A percentile compares a stretch with the other conserved stretches of the same genome.
Conservation (phyloP, 495 filamentous ascomycete species). For the Podospora conica region DNA sequence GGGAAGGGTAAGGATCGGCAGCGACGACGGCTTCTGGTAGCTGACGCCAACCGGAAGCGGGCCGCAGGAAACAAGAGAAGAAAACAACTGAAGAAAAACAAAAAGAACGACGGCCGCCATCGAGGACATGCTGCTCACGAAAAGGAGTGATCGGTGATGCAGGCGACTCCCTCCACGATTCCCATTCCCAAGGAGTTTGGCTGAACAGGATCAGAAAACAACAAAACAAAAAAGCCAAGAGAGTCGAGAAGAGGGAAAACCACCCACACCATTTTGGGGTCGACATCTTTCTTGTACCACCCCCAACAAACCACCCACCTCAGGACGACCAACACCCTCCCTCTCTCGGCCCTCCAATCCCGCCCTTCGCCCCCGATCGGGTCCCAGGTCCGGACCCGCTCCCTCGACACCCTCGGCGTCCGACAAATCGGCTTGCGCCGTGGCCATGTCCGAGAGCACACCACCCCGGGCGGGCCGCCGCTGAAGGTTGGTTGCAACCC, state of each 20-base stretch:
- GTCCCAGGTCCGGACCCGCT: not conserved
- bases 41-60: conserved; percentile 15
- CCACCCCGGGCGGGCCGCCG: not conserved
- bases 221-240: not conserved
- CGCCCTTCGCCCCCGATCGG: not conserved
- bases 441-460: not conserved
- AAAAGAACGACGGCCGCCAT: not conserved
- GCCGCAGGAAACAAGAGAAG: conserved; percentile 2
- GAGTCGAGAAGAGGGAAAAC: not conserved
- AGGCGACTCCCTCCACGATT: not conserved
- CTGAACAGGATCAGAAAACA: not conserved
- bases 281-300: not conserved
- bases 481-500: not conserved
- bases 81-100: not conserved
- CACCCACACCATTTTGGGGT: not conserved
- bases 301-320: not conserved
- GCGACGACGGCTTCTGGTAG: conserved; percentile 9
- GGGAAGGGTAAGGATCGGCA: conserved; percentile 22
- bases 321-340: not conserved
- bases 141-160: not conserved
- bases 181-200: not conserved
- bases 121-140: not conserved
- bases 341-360: not conserved
- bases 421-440: not conserved
- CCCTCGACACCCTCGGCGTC: too few species aligned